Evolutionary conservation across 163 green algal species (phyloP).

Genomic region (Prototheca cutis): DNA sequence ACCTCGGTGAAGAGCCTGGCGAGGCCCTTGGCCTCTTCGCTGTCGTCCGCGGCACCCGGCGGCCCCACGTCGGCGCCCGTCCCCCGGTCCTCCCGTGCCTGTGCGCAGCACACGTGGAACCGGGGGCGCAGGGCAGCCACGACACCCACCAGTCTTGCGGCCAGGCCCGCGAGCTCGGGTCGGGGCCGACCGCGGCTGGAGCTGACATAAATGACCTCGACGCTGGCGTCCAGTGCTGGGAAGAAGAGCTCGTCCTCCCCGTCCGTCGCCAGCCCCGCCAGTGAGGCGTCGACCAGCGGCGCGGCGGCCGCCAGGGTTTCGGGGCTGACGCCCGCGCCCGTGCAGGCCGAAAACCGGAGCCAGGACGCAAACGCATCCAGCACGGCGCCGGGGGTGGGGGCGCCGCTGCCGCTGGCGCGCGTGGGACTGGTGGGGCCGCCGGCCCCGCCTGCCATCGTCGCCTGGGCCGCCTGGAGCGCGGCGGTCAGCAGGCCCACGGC

Average conservation of each 20-base stretch:
- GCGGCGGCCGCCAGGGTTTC: constrained; percentile 19
- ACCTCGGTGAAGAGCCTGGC: constrained; percentile 86
- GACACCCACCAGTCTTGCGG: constrained; percentile 22
- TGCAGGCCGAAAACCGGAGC: constrained; percentile 51
- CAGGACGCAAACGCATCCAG: constrained; percentile 72
- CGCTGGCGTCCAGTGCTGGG: constrained; percentile 60
- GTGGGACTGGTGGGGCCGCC: no score
- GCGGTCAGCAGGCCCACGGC: constrained; percentile 54
- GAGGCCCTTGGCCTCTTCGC: constrained; percentile 63
- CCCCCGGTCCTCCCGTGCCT: constrained; percentile 16
- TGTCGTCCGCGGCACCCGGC: constrained; percentile 26
- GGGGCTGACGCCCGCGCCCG: constrained; percentile 11
- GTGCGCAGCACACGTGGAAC: constrained; percentile 42
- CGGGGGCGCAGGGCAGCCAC: constrained; percentile 42
- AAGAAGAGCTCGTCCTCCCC: constrained; percentile 47
- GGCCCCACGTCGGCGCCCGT: constrained; percentile 3
- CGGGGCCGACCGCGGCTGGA: constrained; percentile 1
- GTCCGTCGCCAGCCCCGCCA: constrained; percentile 39
- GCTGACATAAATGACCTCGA: constrained; percentile 75
- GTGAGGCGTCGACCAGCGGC: constrained; percentile 42
- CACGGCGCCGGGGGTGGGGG: constrained; percentile 11
- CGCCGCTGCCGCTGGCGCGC: not conserved
- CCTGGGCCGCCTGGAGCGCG: no score
- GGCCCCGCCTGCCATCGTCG: no score
- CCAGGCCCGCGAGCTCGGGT: not conserved